phyloP scores from a whole-genome alignment of 768 basidiomycete genomes.

The Lentinula aciculospora region DNA sequence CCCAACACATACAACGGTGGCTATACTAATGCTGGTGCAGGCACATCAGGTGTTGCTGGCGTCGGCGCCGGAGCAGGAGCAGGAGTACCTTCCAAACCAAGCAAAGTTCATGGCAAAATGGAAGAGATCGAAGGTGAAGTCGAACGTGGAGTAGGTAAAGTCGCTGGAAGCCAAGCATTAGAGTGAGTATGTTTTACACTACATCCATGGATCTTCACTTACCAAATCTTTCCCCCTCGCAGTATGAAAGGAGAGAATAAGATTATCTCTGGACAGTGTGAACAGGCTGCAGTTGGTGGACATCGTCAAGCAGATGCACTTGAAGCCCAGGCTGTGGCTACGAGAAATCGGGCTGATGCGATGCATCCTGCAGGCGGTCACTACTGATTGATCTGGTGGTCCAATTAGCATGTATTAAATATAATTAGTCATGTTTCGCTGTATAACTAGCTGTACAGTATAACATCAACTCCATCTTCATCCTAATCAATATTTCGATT shows the following conservation, averaged over 20 bases:
- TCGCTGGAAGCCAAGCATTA: background rate
- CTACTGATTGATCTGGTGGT: too few relatives aligned
- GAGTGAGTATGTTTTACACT: background rate
- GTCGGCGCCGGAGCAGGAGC: background rate
- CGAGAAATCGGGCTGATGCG: background rate
- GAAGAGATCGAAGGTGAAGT: background rate
- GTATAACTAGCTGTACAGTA: too few relatives aligned
- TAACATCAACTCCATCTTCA: too few relatives aligned
- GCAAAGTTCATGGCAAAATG: background rate
- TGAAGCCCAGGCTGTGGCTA: background rate
- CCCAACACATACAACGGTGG: background rate
- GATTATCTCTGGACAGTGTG: background rate
- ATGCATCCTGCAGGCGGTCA: background rate
- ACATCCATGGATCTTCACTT: too few relatives aligned
- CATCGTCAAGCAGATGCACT: background rate
- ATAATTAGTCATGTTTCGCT: too few relatives aligned
- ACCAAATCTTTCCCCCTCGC: too few relatives aligned
- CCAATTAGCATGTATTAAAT: too few relatives aligned
- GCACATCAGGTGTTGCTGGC: background rate
- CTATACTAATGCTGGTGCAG: background rate
- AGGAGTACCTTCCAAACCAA: background rate
- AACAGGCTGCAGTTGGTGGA: background rate
- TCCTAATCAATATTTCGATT: too few relatives aligned
- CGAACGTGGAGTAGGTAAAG: background rate
- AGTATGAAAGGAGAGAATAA: background rate